Evolutionary conservation across 2,329 filamentous ascomycete species (phyloP).

Genomic region (Cordyceps cateniannulata): DNA sequence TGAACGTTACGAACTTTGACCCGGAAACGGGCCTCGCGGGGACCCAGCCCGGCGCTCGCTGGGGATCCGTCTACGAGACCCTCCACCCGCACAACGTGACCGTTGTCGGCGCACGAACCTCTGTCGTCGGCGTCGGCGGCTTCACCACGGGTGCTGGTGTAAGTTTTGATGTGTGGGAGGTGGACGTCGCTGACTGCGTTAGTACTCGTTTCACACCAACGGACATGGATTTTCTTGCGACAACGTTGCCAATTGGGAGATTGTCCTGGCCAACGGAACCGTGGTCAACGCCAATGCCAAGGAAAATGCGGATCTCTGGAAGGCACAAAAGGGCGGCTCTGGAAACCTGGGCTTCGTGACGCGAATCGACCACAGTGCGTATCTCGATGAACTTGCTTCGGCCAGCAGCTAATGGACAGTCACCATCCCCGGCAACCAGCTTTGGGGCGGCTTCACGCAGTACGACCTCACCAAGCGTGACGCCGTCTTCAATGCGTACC

Average conservation of each 20-base stretch:
- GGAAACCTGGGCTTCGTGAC: conserved; percentile 39
- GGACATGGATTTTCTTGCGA: conserved; percentile 35
- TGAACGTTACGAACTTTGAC: conserved; percentile 27
- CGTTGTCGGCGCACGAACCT: conserved; percentile 37
- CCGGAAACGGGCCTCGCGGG: conserved; percentile 22
- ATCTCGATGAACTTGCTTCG: background rate
- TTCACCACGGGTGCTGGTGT: conserved; percentile 23
- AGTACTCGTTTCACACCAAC: conserved; percentile 26
- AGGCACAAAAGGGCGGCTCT: conserved; percentile 40
- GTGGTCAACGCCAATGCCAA: conserved; percentile 34
- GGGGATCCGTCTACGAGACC: conserved; percentile 25
- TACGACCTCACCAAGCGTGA: conserved; percentile 20
- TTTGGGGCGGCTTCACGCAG: conserved; percentile 24
- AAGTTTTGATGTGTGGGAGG: background rate
- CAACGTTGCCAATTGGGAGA: conserved; percentile 32
- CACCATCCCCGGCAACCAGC: conserved; percentile 18
- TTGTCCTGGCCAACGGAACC: conserved; percentile 35
- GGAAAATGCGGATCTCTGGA: conserved; percentile 35
- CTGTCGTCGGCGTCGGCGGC: conserved; percentile 26
- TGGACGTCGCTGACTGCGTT: background rate
- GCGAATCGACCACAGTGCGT: conserved; percentile 18
- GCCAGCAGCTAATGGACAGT: background rate
- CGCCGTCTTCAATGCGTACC: conserved; percentile 22
- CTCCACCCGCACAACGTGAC: conserved; percentile 28
- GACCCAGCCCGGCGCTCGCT: conserved; percentile 35